These are phyloP conservation scores for Chaetomium strumarium DNA, from an alignment of 2,329 filamentous ascomycete genomes.

Conservation along the genomic window DNA sequence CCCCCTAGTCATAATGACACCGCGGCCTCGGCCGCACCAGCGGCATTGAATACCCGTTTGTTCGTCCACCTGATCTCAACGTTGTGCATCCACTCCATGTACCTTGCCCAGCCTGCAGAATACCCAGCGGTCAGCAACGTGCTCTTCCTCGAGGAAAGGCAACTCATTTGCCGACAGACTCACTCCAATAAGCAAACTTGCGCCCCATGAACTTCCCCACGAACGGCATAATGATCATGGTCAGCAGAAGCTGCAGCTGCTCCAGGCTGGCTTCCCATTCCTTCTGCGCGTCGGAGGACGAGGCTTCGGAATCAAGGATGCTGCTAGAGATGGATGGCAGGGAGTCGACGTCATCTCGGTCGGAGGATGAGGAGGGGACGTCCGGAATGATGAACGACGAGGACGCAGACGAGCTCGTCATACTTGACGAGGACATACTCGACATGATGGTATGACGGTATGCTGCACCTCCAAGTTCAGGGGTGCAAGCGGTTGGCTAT, in stretches of 20 bases:
- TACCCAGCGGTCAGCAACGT: conserved; percentile 11
- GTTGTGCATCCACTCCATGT: conserved; percentile 89
- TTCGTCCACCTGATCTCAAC: conserved; percentile 65
- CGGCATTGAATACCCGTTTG: conserved; percentile 57
- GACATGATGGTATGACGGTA: neutral
- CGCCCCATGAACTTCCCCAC: conserved; percentile 90
- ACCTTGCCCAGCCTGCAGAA: conserved; percentile 73
- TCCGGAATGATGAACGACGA: conserved; percentile 50
- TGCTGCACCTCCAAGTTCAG: too few species aligned
- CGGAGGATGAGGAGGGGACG: conserved; percentile 30
- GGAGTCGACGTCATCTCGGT: conserved; percentile 48
- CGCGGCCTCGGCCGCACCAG: conserved; percentile 57
- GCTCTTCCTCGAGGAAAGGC: neutral
- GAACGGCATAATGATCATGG: conserved; percentile 92
- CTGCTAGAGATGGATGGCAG: conserved; percentile 56
- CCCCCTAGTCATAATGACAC: conserved; percentile 41
- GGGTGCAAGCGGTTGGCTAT: neutral
- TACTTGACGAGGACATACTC: conserved; percentile 11
- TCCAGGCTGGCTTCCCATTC: conserved; percentile 95
- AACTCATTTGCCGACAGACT: conserved; percentile 30
- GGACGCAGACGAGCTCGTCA: conserved; percentile 35
- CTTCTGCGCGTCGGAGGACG: conserved; percentile 77
- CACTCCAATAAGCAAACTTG: conserved; percentile 96
- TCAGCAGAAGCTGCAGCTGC: conserved; percentile 86
- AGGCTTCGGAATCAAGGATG: conserved; percentile 44